phyloP scores from a whole-genome alignment of 2,329 filamentous ascomycete species.

The Drechslerella coelobrocha region DNA sequence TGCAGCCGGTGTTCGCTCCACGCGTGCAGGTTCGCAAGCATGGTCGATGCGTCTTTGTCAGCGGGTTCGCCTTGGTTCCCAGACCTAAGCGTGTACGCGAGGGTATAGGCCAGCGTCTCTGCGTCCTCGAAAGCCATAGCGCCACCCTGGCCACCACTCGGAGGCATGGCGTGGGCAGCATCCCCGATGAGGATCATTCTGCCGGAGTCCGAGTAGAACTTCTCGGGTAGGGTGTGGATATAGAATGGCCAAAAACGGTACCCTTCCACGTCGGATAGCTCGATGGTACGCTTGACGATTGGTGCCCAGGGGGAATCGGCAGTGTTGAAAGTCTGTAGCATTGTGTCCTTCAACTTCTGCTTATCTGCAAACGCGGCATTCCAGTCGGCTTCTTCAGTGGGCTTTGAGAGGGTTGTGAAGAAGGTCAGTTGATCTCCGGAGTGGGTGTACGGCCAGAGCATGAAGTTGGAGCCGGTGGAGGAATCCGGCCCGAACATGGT shows the following conservation, averaged over 20 bases:
- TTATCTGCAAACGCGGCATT: slow-evolving; percentile 11
- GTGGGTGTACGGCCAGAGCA: slow-evolving; percentile 41
- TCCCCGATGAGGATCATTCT: slow-evolving; percentile 63
- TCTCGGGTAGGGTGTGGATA: slow-evolving; percentile 34
- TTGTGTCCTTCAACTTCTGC: slow-evolving; percentile 13
- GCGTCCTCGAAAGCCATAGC: slow-evolving; percentile 67
- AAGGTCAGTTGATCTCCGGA: slow-evolving; percentile 27
- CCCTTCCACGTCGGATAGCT: slow-evolving; percentile 12
- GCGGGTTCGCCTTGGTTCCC: background rate
- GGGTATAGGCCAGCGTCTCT: slow-evolving; percentile 59
- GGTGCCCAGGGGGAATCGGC: slow-evolving; percentile 34
- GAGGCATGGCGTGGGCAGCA: slow-evolving; percentile 66
- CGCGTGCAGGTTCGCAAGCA: slow-evolving; percentile 5
- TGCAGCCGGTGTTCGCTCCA: slow-evolving; percentile 34
- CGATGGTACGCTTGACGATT: slow-evolving; percentile 34
- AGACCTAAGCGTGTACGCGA: background rate
- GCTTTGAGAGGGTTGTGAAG: slow-evolving; percentile 33
- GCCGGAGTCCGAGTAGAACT: slow-evolving; percentile 29
- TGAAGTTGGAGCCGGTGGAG: slow-evolving; percentile 25
- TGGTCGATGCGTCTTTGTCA: background rate
- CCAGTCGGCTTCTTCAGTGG: slow-evolving; percentile 32
- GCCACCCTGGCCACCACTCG: slow-evolving; percentile 65
- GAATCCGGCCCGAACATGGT: slow-evolving; percentile 45
- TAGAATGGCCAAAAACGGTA: slow-evolving; percentile 43
- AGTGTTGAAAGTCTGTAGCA: slow-evolving; percentile 6